Evolutionary conservation across 371 early-diverging fungal genomes (phyloP).

Genomic region (Haplosporangium sp.): DNA sequence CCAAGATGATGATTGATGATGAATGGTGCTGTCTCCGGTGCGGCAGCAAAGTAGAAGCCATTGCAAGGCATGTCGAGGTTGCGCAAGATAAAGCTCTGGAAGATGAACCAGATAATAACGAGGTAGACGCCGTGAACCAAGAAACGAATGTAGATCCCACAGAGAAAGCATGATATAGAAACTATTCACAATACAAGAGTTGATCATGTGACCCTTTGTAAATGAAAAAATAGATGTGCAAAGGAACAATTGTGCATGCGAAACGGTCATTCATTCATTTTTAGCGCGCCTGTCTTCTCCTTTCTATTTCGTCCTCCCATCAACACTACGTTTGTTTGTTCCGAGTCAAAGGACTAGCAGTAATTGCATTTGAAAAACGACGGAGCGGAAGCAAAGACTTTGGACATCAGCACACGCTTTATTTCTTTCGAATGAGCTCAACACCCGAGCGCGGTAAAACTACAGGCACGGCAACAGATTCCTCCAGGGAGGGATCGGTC

Average conservation of each 20-base stretch:
- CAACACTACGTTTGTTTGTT: not conserved
- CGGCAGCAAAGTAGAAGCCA: conserved; percentile 69
- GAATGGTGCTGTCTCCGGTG: conserved; percentile 87
- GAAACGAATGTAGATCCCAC: not conserved
- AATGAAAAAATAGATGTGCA: not conserved
- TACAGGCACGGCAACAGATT: conserved; percentile 12
- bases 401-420: not conserved
- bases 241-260: not conserved
- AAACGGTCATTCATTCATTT: not conserved
- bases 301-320: not conserved
- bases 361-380: too few relatives aligned
- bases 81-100: conserved; percentile 39
- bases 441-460: conserved; percentile 20
- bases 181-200: not conserved
- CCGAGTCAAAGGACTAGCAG: not conserved
- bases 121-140: not conserved
- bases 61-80: conserved; percentile 50
- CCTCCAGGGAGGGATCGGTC: conserved; percentile 2
- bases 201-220: conserved; percentile 9
- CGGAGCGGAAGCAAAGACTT: too few relatives aligned
- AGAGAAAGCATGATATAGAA: not conserved
- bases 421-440: conserved; percentile 23
- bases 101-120: not conserved
- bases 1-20: conserved; percentile 75
- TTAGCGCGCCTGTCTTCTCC: not conserved